Evolutionary conservation across 805 yeast species (phyloP).

Genomic region (Saturnispora dispora): DNA sequence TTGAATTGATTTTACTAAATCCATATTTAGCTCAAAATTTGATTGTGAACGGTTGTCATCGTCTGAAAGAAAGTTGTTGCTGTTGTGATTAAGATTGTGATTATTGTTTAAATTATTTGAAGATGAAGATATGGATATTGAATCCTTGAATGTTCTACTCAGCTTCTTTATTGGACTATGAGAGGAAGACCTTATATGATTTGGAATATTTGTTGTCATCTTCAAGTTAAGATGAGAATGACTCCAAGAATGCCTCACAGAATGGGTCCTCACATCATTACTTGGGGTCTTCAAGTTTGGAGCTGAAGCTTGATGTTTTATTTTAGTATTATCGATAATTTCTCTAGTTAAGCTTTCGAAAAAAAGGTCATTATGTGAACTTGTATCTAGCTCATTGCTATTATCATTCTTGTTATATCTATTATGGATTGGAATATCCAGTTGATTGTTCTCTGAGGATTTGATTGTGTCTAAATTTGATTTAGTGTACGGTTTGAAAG

Average conservation of each 20-base stretch:
- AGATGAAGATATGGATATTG: neutral
- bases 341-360: constrained; percentile 2
- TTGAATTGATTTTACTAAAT: constrained; percentile 21
- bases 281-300: constrained; percentile 4
- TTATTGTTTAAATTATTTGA: neutral
- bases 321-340: neutral
- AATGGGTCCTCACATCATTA: neutral
- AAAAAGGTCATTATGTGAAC: neutral
- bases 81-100: neutral
- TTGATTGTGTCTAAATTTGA: neutral
- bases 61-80: neutral
- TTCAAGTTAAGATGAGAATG: neutral
- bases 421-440: neutral
- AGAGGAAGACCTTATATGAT: constrained; percentile 1
- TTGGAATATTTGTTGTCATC: neutral
- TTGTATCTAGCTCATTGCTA: neutral
- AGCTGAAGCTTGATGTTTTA: constrained; percentile 4
- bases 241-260: constrained; percentile 2
- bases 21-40: constrained; percentile 21
- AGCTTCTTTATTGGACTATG: constrained; percentile 6
- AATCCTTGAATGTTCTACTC: neutral
- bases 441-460: neutral
- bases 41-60: neutral
- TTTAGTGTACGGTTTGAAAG: neutral
- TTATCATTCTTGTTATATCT: neutral